phyloP scores from a whole-genome alignment of 2,329 filamentous ascomycete genomes.

The Rhinocladiella mackenziei region DNA sequence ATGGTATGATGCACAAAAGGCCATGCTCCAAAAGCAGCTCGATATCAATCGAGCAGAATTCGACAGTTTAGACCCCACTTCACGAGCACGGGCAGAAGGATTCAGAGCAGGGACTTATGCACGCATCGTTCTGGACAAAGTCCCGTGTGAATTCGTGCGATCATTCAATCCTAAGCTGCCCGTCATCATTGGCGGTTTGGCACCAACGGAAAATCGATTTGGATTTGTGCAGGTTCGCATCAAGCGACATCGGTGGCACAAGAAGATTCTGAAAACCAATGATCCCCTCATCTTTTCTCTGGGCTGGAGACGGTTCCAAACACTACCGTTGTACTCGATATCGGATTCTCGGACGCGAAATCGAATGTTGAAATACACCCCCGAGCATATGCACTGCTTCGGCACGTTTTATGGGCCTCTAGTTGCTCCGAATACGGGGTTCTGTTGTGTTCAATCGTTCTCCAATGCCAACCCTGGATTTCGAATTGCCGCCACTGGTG shows the following conservation, averaged over 20 bases:
- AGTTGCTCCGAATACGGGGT: constrained; percentile 91
- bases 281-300: constrained; percentile 96
- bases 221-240: constrained; percentile 94
- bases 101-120: constrained; percentile 90
- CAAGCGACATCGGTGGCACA: constrained; percentile 97
- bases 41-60: constrained; percentile 97
- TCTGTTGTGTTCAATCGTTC: constrained; percentile 88
- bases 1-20: constrained; percentile 97
- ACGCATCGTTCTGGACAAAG: constrained; percentile 80
- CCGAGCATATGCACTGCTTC: constrained; percentile 99
- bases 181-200: constrained; percentile 84
- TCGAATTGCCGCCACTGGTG: constrained; percentile 89
- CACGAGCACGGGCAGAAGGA: constrained; percentile 80
- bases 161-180: constrained; percentile 79
- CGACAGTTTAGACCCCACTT: constrained; percentile 76
- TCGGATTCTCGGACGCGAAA: constrained; percentile 90
- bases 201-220: constrained; percentile 89
- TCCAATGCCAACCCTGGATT: constrained; percentile 82
- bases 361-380: constrained; percentile 97
- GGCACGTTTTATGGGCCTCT: constrained; percentile 92
- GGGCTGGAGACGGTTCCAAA: constrained; percentile 93
- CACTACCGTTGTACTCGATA: constrained; percentile 87
- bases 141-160: constrained; percentile 83
- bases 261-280: constrained; percentile 97
- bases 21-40: constrained; percentile 87